Conservation (phyloP, 257 asterid genomes). For the Petunia secreta region DNA sequence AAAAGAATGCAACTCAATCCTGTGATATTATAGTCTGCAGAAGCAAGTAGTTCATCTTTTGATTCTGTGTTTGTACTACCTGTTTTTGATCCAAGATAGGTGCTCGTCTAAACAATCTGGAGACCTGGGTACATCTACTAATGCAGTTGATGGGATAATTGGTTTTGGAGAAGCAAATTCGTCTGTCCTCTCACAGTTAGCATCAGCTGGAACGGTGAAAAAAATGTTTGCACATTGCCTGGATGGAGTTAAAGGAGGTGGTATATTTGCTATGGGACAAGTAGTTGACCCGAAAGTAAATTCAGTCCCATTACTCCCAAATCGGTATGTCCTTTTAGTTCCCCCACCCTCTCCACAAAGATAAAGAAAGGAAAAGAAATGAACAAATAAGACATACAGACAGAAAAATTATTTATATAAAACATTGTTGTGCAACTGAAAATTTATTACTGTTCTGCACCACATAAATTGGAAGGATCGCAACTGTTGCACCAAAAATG, state of each 20-base stretch:
- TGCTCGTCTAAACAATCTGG: constrained; percentile 67
- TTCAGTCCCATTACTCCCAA: constrained; percentile 44
- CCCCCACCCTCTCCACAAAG: no score
- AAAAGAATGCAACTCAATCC: neutral
- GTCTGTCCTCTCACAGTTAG: constrained; percentile 67
- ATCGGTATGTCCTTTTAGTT: constrained; percentile 42
- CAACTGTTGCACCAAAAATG: neutral
- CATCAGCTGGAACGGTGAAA: constrained; percentile 48
- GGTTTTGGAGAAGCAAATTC: constrained; percentile 70
- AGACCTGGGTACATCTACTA: constrained; percentile 49
- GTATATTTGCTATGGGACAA: constrained; percentile 70
- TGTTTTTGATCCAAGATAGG: constrained; percentile 43
- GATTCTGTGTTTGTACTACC: constrained; percentile 26
- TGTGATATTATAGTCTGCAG: neutral
- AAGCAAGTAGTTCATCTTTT: neutral
- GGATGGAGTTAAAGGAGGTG: constrained; percentile 60
- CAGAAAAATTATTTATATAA: neutral
- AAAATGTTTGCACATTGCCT: constrained; percentile 67
- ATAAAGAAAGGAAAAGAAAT: no score
- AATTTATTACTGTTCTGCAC: neutral
- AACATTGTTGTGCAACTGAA: neutral
- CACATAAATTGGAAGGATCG: neutral
- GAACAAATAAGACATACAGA: neutral
- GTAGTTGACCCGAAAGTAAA: constrained; percentile 61
- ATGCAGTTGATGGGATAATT: constrained; percentile 67